Conservation (phyloP, 1,284 basidiomycete species). For the Mycosarcoma maydis region DNA sequence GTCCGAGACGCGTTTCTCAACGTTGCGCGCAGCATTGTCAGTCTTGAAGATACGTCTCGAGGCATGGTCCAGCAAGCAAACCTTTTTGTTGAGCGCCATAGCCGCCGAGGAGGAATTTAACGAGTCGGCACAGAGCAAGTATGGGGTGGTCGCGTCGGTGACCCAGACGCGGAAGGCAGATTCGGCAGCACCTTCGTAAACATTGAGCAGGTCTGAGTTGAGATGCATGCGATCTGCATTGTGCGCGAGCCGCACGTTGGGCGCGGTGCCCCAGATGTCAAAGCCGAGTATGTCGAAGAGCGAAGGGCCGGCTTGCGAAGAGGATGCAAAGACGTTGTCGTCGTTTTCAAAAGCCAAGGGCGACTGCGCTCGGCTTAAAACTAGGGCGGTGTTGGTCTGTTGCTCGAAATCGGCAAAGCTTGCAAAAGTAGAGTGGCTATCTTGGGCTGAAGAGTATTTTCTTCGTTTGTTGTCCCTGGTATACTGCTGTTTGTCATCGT, state of each 20-base stretch:
- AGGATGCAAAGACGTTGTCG: conserved; percentile 1
- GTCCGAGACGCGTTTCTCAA: conserved; percentile 35
- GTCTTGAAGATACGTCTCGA: conserved; percentile 34
- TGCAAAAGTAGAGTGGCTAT: not conserved
- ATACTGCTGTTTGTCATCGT: not conserved
- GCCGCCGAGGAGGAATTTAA: conserved; percentile 9
- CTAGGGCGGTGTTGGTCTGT: conserved; percentile 3
- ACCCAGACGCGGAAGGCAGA: conserved; percentile 39
- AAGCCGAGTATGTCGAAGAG: conserved; percentile 36
- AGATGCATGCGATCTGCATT: conserved; percentile 29
- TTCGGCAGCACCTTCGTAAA: conserved; percentile 40
- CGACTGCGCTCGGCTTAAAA: conserved; percentile 33
- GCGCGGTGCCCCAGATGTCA: conserved; percentile 35
- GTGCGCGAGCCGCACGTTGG: conserved; percentile 23
- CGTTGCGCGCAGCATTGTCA: conserved; percentile 18
- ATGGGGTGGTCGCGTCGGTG: conserved; percentile 33
- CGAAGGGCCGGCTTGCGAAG: conserved; percentile 4
- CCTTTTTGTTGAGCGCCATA: conserved; percentile 38
- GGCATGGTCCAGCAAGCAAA: conserved; percentile 35
- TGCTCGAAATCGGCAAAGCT: conserved; percentile 13
- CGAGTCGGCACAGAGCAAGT: conserved; percentile 21
- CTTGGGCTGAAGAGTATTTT: conserved; percentile 3
- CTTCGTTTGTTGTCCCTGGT: conserved; percentile 10
- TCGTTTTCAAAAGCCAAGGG: conserved; percentile 14
- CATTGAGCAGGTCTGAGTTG: conserved; percentile 29